Percentiles rank a stretch among this genome's conserved stretches.
phyloP scores from a whole-genome alignment of 129 eudicot species.

The Tagetes patula region DNA sequence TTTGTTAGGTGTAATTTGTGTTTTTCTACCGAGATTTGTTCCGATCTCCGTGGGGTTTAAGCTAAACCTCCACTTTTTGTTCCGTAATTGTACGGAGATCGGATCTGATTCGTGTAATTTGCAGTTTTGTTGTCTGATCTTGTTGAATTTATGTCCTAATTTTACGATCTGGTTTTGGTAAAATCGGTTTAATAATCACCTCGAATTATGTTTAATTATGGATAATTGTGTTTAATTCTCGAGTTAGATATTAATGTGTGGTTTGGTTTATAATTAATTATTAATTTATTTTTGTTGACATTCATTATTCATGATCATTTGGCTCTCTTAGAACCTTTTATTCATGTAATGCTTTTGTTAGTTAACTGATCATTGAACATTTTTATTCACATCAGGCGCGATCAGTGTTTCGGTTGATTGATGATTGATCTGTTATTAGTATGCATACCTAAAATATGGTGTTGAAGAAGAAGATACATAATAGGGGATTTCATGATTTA shows the following conservation, averaged over 20 bases:
- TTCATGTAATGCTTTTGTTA: not conserved
- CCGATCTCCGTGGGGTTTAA: constrained; percentile 38
- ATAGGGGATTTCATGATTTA: constrained; percentile 62
- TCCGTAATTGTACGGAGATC: constrained; percentile 20
- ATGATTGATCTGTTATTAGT: constrained; percentile 37
- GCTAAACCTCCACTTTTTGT: constrained; percentile 21
- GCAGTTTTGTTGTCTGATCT: constrained; percentile 19
- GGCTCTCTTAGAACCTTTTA: not conserved
- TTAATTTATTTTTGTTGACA: not conserved
- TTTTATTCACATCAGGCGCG: constrained; percentile 4
- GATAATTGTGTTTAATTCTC: not conserved
- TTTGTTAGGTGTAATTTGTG: constrained; percentile 19
- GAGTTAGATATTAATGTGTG: not conserved
- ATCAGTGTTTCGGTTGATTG: constrained; percentile 27
- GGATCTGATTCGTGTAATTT: constrained; percentile 29
- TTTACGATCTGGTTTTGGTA: constrained; percentile 19
- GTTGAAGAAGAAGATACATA: constrained; percentile 66
- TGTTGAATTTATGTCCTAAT: constrained; percentile 12
- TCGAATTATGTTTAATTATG: constrained; percentile 14
- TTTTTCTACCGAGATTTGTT: constrained; percentile 23
- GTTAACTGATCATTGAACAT: constrained; percentile 3
- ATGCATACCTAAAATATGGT: constrained; percentile 74
- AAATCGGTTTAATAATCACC: not conserved
- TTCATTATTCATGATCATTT: too few species aligned
- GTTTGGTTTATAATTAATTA: constrained; percentile 12